Base-by-base conservation (phyloP, 768 basidiomycete species). In the Lactarius tabidus region DNA sequence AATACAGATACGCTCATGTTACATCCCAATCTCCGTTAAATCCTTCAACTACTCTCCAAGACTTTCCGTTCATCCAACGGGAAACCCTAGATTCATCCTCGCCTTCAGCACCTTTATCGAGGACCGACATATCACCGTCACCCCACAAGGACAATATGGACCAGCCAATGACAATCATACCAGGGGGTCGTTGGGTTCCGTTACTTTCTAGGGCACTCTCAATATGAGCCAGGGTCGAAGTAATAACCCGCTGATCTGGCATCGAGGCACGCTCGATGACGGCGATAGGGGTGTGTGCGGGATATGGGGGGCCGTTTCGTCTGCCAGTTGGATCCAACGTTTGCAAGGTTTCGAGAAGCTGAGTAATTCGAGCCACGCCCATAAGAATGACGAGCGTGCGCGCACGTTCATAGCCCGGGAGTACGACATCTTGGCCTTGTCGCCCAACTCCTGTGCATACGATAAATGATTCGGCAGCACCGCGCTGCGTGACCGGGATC, bases 131-230 rank as follows among this genome's bases (percentile, higher is more conserved):
- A 69, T 93, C 86, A 0, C 93, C 93, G 60, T 76, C 71, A 0
- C 84, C 87, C 75, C 90, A 87, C 53, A 98, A 76, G 43, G 90
- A 87, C 67, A 94, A 74, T 12, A 90, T 89, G 2, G 88, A 82
- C 95, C 95, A 99, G 2, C 97, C 97, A 70, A 99, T 81, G 35
- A 98, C 82, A 74, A 98, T 90, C 91, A 99, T 95, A 10, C 95
- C 97, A 0, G 97, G 97, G 20, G 95, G 94, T 39, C 95, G 78
- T 74, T 98, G 95, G 70, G 93, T 90, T 9, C 90, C 93, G 2
- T 82, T 77, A 66, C 82, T 84, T 62, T 88, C 87, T 74, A 98
- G 73, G 1, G 90, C 93, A 20, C 75, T 76, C 18, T 82, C 84
- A 43, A 98, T 84, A 70, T 88, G 81, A 61, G 77, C 80, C 57